Conservation (phyloP, 2,329 filamentous ascomycete genomes). For the Mycosphaerella sp. region DNA sequence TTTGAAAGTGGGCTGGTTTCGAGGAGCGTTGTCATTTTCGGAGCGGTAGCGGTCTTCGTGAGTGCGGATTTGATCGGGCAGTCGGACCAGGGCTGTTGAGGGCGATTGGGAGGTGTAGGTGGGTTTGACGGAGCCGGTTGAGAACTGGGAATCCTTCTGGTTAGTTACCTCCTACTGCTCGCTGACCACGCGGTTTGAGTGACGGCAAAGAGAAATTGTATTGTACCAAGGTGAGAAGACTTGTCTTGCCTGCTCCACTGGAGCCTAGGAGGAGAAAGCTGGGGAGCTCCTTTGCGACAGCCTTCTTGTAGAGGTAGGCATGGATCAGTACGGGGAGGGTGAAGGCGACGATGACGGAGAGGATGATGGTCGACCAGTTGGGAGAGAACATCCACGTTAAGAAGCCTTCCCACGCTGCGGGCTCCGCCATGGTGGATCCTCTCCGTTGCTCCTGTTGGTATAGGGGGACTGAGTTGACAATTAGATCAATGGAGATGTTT, state of each 20-base stretch:
- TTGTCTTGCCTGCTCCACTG: slow-evolving; percentile 78
- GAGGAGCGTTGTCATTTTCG: slow-evolving; percentile 54
- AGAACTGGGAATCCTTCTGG: slow-evolving; percentile 33
- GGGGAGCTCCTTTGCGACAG: slow-evolving; percentile 54
- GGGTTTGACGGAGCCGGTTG: slow-evolving; percentile 49
- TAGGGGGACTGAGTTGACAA: not conserved
- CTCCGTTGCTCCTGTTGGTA: not conserved
- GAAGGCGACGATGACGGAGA: slow-evolving; percentile 66
- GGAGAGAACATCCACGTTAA: slow-evolving; percentile 44
- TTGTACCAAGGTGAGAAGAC: slow-evolving; percentile 69
- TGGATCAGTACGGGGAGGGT: slow-evolving; percentile 73
- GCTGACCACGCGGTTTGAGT: too few relatives aligned
- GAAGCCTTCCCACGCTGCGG: slow-evolving; percentile 29
- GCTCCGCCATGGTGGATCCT: slow-evolving; percentile 5
- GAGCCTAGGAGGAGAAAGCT: slow-evolving; percentile 77
- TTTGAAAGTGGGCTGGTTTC: slow-evolving; percentile 60
- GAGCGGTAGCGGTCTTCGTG: slow-evolving; percentile 59
- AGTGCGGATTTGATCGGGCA: slow-evolving; percentile 48
- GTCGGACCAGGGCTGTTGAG: slow-evolving; percentile 49
- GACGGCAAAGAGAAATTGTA: not conserved
- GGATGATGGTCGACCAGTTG: slow-evolving; percentile 48
- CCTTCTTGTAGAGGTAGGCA: slow-evolving; percentile 60
- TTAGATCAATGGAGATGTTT: not conserved
- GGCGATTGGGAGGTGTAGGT: slow-evolving; percentile 61
- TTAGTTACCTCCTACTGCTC: not conserved